Conservation (phyloP, 257 asterid species). For the Striga asiatica region DNA sequence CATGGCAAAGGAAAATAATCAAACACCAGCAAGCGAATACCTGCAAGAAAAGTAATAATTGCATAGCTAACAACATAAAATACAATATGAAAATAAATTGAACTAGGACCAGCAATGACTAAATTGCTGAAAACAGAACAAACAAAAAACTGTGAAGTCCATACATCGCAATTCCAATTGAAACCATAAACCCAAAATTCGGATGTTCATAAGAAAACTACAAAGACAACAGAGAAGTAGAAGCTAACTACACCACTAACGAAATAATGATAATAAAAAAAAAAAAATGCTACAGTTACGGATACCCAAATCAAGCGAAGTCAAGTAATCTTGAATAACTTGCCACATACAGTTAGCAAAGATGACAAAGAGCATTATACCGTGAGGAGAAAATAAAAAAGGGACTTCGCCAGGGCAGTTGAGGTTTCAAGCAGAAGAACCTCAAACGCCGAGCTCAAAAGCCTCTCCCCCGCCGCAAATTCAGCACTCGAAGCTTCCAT, state of each 20-base stretch:
- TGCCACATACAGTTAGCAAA: not conserved
- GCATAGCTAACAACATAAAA: not conserved
- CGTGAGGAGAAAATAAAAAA: constrained; percentile 16
- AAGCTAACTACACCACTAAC: not conserved
- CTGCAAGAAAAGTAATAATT: too few relatives aligned
- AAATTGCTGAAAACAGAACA: not conserved
- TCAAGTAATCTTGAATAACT: not conserved
- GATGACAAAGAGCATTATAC: constrained; percentile 9
- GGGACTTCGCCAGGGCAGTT: constrained; percentile 11
- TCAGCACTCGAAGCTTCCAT: constrained; percentile 24
- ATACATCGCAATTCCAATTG: not conserved
- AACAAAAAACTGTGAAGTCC: not conserved
- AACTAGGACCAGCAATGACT: not conserved
- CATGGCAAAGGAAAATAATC: not conserved
- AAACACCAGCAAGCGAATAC: not conserved
- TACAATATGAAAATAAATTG: not conserved
- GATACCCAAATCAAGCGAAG: not conserved
- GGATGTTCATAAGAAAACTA: not conserved
- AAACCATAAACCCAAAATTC: not conserved
- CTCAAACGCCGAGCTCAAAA: constrained; percentile 17
- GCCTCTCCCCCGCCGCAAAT: constrained; percentile 12
- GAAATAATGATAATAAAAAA: too few relatives aligned
- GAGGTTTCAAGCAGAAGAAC: constrained; percentile 20
- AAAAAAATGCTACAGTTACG: too few relatives aligned
- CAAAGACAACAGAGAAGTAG: not conserved